Base-by-base conservation (phyloP, 2,329 filamentous ascomycete species). In the Beauveria medogensis region DNA sequence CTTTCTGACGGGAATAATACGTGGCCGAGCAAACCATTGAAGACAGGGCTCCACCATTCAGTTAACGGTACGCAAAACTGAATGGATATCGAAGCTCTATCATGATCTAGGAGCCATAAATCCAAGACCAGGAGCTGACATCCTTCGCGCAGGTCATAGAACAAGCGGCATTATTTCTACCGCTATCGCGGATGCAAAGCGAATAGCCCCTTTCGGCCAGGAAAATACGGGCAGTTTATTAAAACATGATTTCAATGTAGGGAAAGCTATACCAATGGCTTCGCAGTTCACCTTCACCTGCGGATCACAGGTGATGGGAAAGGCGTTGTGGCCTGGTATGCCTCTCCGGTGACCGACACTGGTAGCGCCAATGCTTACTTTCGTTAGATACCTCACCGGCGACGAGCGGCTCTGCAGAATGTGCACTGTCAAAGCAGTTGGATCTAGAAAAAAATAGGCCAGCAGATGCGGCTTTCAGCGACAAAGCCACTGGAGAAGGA, bases 201-300 rank as follows among this genome's bases (percentile, higher is more conserved):
- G 87, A 67, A 77, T 85, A 65, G 81, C 83, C 16, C 80, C 83
- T 2, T 81, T 80, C 67, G 89, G 87, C 16, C 87, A 91, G 70
- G 90, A 93, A 70, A 94, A 91, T 22, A 7, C n/a, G 7, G 40
- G 37, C 18, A 54, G 55, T 37, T 18, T 59, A 4, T 28, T 51
- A 5, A 73, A 80, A 88, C 64, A 93, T 89, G 72, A 80, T 92
- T 63, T 76, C 95, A 54, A 87, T 91, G 61, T 88, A 91, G 79
- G 79, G 62, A 87, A 84, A 68, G 71, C 82, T 4, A 85, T 82
- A 41, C 85, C 90, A 5, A 84, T 88, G 6, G 91, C 92, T 61
- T 89, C 90, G 0, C 91, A 97, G 68, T 99, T 99, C 72, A 99
- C 94, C 10, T 99, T 99, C 71, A 96, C 91, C 14, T 97, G 92